These are phyloP conservation scores for Chamaenerion angustifolium DNA, from an alignment of 345 rosid genomes.

Conservation along the genomic window DNA sequence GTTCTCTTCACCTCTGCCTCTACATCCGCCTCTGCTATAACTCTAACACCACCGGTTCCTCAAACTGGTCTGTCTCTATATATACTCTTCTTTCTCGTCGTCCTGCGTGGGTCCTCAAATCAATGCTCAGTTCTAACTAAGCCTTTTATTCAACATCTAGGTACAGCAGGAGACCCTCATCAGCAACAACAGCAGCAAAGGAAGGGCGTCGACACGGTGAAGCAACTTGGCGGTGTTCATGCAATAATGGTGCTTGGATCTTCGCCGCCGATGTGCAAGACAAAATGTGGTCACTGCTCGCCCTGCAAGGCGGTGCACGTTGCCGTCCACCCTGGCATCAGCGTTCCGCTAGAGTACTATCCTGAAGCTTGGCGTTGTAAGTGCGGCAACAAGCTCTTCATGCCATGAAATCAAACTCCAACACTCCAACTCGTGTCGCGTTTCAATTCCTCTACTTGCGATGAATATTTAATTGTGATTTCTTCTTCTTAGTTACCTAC, in stretches of 20 bases:
- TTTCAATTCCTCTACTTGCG: no score
- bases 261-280: conserved; percentile 72
- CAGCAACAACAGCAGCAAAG: background rate
- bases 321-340: conserved; percentile 70
- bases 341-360: conserved; percentile 70
- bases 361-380: conserved; percentile 99
- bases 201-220: conserved; percentile 9
- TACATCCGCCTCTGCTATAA: conserved; percentile 14
- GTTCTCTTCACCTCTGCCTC: conserved; percentile 38
- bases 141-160: background rate
- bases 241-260: conserved; percentile 81
- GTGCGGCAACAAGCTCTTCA: conserved; percentile 70
- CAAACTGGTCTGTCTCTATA: background rate
- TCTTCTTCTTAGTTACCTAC: no score
- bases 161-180: conserved; percentile 14
- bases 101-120: no score
- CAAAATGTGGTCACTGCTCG: conserved; percentile 68
- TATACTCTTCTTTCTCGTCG: no score
- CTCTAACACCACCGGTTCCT: conserved; percentile 16
- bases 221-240: conserved; percentile 16
- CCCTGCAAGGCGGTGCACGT: conserved; percentile 90
- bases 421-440: no score
- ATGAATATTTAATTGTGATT: no score
- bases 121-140: no score
- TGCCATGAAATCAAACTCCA: conserved; percentile 55